These are phyloP conservation scores for Acmispon strigosus DNA, from an alignment of 306 rosid species.

Conservation along the genomic window DNA sequence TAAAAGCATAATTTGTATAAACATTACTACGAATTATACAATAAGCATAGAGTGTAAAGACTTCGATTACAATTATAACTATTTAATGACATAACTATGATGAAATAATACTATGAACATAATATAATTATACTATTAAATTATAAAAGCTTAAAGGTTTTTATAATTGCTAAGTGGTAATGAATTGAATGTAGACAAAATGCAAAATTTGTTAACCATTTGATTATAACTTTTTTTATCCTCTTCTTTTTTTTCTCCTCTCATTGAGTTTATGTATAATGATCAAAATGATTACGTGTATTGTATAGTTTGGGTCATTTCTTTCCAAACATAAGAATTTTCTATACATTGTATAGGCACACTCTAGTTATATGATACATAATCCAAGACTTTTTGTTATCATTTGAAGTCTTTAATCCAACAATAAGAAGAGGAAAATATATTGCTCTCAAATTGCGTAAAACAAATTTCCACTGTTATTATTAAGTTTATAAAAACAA, in stretches of 20 bases:
- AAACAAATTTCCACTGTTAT: neutral
- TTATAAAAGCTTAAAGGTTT: too few relatives aligned
- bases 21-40: neutral
- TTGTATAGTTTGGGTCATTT: neutral
- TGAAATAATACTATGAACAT: too few relatives aligned
- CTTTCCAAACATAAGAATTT: conserved; percentile 7
- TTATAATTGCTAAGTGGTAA: neutral
- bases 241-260: neutral
- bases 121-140: too few relatives aligned
- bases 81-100: neutral
- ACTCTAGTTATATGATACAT: neutral
- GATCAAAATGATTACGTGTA: neutral
- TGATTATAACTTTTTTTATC: neutral
- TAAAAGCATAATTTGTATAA: neutral
- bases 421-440: neutral
- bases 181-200: neutral
- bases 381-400: neutral
- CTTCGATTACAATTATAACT: neutral
- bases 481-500: neutral
- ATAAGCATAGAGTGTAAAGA: neutral
- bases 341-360: neutral
- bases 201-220: neutral
- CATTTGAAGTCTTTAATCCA: neutral
- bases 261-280: neutral
- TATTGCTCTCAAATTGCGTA: neutral